These are phyloP conservation scores for Niveomyces coronatus DNA, from an alignment of 2,329 filamentous ascomycete species.

Conservation along the genomic window DNA sequence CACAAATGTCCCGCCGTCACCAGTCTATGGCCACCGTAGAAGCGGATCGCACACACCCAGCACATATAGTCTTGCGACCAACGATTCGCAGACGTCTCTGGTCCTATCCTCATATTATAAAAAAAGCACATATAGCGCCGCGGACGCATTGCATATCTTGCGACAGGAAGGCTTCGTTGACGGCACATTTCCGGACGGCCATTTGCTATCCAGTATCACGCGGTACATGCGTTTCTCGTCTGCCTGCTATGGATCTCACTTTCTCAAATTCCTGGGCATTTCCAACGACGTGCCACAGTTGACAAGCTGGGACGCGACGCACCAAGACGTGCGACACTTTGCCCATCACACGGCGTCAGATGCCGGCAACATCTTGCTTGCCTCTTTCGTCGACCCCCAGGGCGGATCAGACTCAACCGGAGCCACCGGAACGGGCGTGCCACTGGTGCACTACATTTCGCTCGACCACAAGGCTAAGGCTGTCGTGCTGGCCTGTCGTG, in stretches of 20 bases:
- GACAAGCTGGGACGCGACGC: slow-evolving; percentile 35
- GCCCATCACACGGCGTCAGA: slow-evolving; percentile 51
- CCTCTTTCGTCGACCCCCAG: slow-evolving; percentile 60
- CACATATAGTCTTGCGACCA: slow-evolving; percentile 50
- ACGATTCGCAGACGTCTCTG: slow-evolving; percentile 44
- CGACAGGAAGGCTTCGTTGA: slow-evolving; percentile 43
- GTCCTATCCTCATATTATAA: slow-evolving; percentile 38
- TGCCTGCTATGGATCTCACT: slow-evolving; percentile 54
- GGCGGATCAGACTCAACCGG: slow-evolving; percentile 57
- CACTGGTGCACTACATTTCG: slow-evolving; percentile 63
- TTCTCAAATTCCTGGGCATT: slow-evolving; percentile 53
- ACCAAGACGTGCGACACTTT: slow-evolving; percentile 53
- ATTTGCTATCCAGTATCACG: slow-evolving; percentile 51
- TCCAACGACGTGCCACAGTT: slow-evolving; percentile 37
- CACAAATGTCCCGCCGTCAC: slow-evolving; percentile 8
- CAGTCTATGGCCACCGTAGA: slow-evolving; percentile 12
- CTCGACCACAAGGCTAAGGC: slow-evolving; percentile 62
- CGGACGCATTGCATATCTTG: slow-evolving; percentile 37
- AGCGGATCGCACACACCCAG: slow-evolving; percentile 33
- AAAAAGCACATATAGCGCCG: slow-evolving; percentile 37
- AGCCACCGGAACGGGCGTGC: slow-evolving; percentile 54
- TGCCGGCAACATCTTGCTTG: slow-evolving; percentile 50
- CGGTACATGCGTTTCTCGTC: slow-evolving; percentile 58
- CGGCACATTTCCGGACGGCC: slow-evolving; percentile 48
- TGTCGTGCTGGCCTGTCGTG: slow-evolving; percentile 61